These are phyloP conservation scores for Fusarium newnesense DNA, from an alignment of 2,329 filamentous ascomycete genomes.

Conservation along the genomic window DNA sequence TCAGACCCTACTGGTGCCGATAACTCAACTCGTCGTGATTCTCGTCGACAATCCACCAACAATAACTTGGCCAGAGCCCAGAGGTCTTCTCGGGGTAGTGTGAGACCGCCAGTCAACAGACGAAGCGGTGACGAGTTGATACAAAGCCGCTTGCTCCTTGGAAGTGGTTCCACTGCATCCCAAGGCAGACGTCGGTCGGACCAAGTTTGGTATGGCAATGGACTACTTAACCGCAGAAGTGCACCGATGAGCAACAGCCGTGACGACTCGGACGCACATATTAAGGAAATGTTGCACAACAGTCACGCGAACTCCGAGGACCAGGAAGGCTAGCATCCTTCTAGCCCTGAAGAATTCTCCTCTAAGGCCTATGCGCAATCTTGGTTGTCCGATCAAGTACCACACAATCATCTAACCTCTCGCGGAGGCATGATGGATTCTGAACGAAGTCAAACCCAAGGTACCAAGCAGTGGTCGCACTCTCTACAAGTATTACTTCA, in stretches of 20 bases:
- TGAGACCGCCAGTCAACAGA: neutral
- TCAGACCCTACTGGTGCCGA: slow-evolving; percentile 31
- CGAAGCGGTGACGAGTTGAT: slow-evolving; percentile 7
- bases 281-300: slow-evolving; percentile 28
- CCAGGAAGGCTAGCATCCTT: slow-evolving; percentile 40
- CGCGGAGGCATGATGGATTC: neutral
- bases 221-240: slow-evolving; percentile 11
- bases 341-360: neutral
- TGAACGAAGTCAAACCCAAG: neutral
- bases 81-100: neutral
- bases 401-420: neutral
- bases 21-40: slow-evolving; percentile 3
- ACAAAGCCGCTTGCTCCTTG: slow-evolving; percentile 26
- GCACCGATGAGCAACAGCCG: slow-evolving; percentile 12
- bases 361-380: slow-evolving; percentile 2
- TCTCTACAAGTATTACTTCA: slow-evolving; percentile 32
- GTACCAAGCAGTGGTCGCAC: slow-evolving; percentile 22
- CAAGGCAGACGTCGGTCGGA: slow-evolving; percentile 15
- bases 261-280: slow-evolving; percentile 16
- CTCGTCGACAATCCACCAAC: slow-evolving; percentile 5
- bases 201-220: slow-evolving; percentile 18
- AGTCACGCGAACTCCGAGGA: slow-evolving; percentile 11
- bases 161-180: slow-evolving; percentile 2
- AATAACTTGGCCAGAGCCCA: slow-evolving; percentile 4
- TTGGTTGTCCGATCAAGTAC: neutral